Conservation (phyloP, 2,329 filamentous ascomycete genomes). For the Aspergillus sp. region DNA sequence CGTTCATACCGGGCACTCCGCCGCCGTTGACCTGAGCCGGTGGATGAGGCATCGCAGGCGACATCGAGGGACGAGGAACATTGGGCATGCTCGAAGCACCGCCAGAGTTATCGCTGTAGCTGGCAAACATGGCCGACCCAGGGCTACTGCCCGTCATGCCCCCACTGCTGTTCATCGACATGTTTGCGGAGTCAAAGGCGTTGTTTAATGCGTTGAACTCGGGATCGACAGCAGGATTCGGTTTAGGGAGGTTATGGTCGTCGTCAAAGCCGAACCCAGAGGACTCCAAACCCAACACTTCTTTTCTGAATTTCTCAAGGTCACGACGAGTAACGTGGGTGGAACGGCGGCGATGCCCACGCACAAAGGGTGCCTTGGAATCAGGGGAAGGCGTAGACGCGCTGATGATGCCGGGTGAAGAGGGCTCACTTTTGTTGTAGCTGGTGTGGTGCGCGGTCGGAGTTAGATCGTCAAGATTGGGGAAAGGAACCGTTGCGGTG, state of each 20-base stretch:
- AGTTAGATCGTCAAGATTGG: slow-evolving; percentile 2
- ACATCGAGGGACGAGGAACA: slow-evolving; percentile 38
- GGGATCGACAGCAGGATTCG: slow-evolving; percentile 29
- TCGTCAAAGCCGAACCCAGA: slow-evolving; percentile 34
- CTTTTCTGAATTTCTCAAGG: slow-evolving; percentile 42
- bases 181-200: slow-evolving; percentile 36
- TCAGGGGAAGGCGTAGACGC: slow-evolving; percentile 29
- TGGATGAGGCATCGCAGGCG: slow-evolving; percentile 35
- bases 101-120: slow-evolving; percentile 35
- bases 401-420: slow-evolving; percentile 35
- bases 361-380: slow-evolving; percentile 39
- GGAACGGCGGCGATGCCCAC: slow-evolving; percentile 45
- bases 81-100: slow-evolving; percentile 35
- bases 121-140: slow-evolving; percentile 34
- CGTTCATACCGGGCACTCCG: slow-evolving; percentile 42
- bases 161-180: slow-evolving; percentile 39
- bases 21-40: slow-evolving; percentile 39
- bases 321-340: slow-evolving; percentile 44
- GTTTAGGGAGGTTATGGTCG: slow-evolving; percentile 27
- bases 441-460: not conserved
- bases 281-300: slow-evolving; percentile 37
- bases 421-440: slow-evolving; percentile 8
- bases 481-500: not conserved
- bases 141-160: slow-evolving; percentile 31
- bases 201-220: slow-evolving; percentile 39